Base-by-base conservation (phyloP, 2,329 filamentous ascomycete species). In the Chrysoporthe puriensis region DNA sequence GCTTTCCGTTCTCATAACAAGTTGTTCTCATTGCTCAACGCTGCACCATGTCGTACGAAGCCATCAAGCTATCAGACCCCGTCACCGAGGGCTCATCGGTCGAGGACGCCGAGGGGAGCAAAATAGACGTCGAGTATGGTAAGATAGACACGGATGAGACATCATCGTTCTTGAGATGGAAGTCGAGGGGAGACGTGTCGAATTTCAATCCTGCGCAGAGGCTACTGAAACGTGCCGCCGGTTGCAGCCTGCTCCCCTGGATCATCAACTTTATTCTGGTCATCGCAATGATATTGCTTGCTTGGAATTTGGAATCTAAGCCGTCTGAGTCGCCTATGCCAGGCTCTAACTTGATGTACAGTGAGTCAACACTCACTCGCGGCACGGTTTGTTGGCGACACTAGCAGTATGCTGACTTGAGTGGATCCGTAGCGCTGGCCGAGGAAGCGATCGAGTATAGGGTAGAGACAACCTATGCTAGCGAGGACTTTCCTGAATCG, bases 391-490 rank as follows among this genome's bases (percentile, higher is more conserved):
- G 14, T 14, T 9, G 26, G 36, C 21, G 3, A 16, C 18, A 6
- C 16, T 42, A 9, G 6, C 13, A 21, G n/a, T 18, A 42, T 58
- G 18, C 7, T 58, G 34, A 58, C n/a, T 0, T 16, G 56, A n/a
- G 4, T n/a, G 6, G 1, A 21, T 48, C 43, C 4, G 2, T 18
- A 66, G 65, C 65, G 26, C 59, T 66, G 34, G 65, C 65, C 21
- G 59, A 62, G 32, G 65, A 66, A 21, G 42, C 60, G 18, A 56
- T 66, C 21, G 65, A 66, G 26, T 66, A 66, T 34, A 40, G 52
- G 5, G n/a, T 66, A 21, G 65, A 66, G 34, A 63, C 65, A 7
- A 59, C 65, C 6, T 66, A 66, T 32, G 60, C 60, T 9, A 66
- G 65, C 65, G 46, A 63, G 16, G 43, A 66, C n/a, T 66, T 48